These are phyloP conservation scores for Didymella glomerata DNA, from an alignment of 2,329 filamentous ascomycete species.

Conservation along the genomic window DNA sequence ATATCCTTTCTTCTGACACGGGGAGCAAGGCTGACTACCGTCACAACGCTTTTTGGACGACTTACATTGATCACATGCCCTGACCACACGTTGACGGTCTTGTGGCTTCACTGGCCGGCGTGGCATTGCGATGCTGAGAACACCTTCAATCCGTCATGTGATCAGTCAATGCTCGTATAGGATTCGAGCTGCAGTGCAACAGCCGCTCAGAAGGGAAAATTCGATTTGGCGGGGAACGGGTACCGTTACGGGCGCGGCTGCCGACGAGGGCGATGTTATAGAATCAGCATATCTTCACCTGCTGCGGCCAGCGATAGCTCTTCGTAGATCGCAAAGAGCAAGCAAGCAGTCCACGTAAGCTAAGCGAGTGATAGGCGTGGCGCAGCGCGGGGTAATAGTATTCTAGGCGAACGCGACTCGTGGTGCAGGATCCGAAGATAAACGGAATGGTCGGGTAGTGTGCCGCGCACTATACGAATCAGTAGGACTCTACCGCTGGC, in stretches of 20 bases:
- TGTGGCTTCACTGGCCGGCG: constrained; percentile 33
- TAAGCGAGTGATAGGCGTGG: constrained; percentile 14
- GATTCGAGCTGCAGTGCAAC: constrained; percentile 10
- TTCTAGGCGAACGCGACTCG: neutral
- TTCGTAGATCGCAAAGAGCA: constrained; percentile 1
- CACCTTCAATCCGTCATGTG: constrained; percentile 20
- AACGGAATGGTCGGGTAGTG: constrained; percentile 6
- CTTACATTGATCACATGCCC: constrained; percentile 34
- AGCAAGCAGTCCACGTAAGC: neutral
- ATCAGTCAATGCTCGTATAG: neutral
- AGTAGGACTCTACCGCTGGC: neutral
- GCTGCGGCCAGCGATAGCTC: constrained; percentile 9
- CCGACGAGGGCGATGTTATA: constrained; percentile 3
- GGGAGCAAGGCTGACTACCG: constrained; percentile 27
- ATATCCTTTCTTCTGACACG: constrained; percentile 30
- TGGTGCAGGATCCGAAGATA: constrained; percentile 18
- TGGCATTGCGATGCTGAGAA: constrained; percentile 24
- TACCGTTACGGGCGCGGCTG: constrained; percentile 20
- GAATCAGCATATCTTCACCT: constrained; percentile 7
- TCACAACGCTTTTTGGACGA: constrained; percentile 35
- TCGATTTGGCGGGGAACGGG: constrained; percentile 13
- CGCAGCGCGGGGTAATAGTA: constrained; percentile 15
- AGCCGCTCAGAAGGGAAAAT: constrained; percentile 12
- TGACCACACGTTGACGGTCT: constrained; percentile 32
- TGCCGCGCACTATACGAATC: neutral